Base-by-base conservation (phyloP, 108 stramenopile genomes). In the Cyclotella baltica region DNA sequence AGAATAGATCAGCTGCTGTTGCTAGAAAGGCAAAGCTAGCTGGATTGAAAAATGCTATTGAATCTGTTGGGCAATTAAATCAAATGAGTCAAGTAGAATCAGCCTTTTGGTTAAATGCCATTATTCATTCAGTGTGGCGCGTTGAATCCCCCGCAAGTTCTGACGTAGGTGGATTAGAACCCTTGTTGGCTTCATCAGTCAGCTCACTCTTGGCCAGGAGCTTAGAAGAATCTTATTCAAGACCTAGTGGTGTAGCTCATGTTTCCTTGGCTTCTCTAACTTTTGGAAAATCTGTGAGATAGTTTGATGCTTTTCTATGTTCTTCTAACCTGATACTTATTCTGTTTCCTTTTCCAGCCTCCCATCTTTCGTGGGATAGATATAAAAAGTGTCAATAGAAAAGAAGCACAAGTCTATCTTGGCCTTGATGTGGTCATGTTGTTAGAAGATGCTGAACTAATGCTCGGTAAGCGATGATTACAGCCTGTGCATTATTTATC, bases 41-140 rank as follows among this genome's bases (percentile, higher is more conserved):
- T 67, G 83, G 83, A 23, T 84, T 56, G 27, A 67, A 53, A 20
- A 16, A 50, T 20, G 83, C 83, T 10, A 37, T 80, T 23, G 50
- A 62, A 67, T 79, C 83, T 27, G 69, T 80, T 0, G 75, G 78
- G 13, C n/a, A 47, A 50, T 76, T 55, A 31, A 58, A 48, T 27
- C 37, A 11, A 46, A 62, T 36, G 6, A 29, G n/a, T 27, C n/a
- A 37, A 1, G 35, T 55, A 34, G 78, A 83, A 15, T 75, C 75
- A n/a, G 78, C 75, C 19, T 68, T 72, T 57, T 84, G 83, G 83
- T 37, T 84, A 25, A 84, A 84, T 63, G 18, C 69, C 0, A 57
- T 84, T 0, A 25, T 84, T 11, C 16, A 47, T 23, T 61, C 8
- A 35, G 28, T 80, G 52, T 84, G 83, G 83, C 73, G 76, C 13